These are phyloP conservation scores for Sugiyamaella sp. DNA, from an alignment of 1,139 yeast species.

Conservation along the genomic window DNA sequence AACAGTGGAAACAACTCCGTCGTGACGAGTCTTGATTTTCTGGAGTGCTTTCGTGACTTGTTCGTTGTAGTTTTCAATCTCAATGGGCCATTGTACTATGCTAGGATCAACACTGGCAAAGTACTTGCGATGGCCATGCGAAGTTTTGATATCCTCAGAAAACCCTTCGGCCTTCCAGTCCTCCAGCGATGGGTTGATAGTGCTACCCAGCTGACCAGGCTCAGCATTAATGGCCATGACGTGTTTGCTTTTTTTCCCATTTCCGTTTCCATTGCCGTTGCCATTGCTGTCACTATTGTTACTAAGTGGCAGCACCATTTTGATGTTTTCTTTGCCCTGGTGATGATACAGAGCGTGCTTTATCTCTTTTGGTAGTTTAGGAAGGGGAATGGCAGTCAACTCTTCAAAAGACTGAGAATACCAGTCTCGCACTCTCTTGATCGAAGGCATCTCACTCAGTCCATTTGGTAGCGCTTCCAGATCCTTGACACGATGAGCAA, in stretches of 20 bases:
- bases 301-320: constrained; percentile 19
- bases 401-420: constrained; percentile 91
- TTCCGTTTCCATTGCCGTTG: constrained; percentile 17
- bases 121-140: constrained; percentile 50
- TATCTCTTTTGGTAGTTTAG: constrained; percentile 38
- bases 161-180: constrained; percentile 36
- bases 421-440: constrained; percentile 81
- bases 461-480: constrained; percentile 80
- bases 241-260: constrained; percentile 23
- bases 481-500: constrained; percentile 86
- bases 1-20: constrained; percentile 90
- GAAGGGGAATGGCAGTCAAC: constrained; percentile 52
- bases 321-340: constrained; percentile 24
- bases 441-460: constrained; percentile 70
- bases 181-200: constrained; percentile 33
- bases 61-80: constrained; percentile 72
- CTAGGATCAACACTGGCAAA: constrained; percentile 59
- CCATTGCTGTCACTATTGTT: constrained; percentile 11
- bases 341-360: constrained; percentile 36
- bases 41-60: constrained; percentile 66
- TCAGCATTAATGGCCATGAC: constrained; percentile 39
- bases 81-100: constrained; percentile 63
- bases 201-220: constrained; percentile 27
- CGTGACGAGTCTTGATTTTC: constrained; percentile 80
- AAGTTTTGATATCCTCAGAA: constrained; percentile 24